These are phyloP conservation scores for Aphanomyces stellatus DNA, from an alignment of 352 stramenopile species.

Conservation along the genomic window DNA sequence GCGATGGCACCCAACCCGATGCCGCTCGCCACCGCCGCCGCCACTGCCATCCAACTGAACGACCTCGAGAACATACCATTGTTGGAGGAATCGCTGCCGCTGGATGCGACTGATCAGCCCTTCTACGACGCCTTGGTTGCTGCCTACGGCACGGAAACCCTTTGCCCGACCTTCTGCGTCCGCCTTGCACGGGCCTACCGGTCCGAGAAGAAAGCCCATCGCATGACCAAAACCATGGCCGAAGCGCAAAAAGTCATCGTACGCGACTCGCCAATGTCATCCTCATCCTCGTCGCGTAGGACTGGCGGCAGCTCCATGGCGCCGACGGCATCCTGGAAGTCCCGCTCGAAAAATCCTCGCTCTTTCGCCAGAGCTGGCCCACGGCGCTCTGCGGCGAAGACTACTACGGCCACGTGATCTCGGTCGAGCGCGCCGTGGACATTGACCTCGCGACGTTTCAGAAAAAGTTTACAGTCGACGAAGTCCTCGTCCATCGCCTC, in stretches of 20 bases:
- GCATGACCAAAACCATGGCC: conserved; percentile 43
- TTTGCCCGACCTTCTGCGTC: conserved; percentile 47
- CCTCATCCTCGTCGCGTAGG: background rate
- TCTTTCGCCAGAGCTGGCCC: conserved; percentile 56
- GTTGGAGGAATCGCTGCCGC: conserved; percentile 37
- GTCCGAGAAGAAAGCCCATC: conserved; percentile 45
- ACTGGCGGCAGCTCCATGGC: conserved; percentile 4
- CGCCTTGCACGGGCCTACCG: conserved; percentile 51
- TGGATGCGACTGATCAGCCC: conserved; percentile 41
- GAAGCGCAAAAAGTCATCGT: conserved; percentile 56
- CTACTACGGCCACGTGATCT: conserved; percentile 58
- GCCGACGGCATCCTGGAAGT: conserved; percentile 41
- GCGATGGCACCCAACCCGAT: too few species aligned
- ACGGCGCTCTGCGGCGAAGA: conserved; percentile 62
- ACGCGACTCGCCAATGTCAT: conserved; percentile 31
- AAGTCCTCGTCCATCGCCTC: conserved; percentile 47
- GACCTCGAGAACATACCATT: background rate
- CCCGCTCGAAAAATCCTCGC: conserved; percentile 42
- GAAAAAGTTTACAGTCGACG: conserved; percentile 45
- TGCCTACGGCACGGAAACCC: conserved; percentile 38
- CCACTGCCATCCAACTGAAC: too few species aligned
- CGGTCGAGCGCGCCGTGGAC: conserved; percentile 50
- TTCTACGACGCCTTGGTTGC: conserved; percentile 49
- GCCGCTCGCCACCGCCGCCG: too few species aligned
- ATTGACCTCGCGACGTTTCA: conserved; percentile 54